These are phyloP conservation scores for Pythium folliculosum DNA, from an alignment of 352 stramenopile genomes.

Conservation along the genomic window DNA sequence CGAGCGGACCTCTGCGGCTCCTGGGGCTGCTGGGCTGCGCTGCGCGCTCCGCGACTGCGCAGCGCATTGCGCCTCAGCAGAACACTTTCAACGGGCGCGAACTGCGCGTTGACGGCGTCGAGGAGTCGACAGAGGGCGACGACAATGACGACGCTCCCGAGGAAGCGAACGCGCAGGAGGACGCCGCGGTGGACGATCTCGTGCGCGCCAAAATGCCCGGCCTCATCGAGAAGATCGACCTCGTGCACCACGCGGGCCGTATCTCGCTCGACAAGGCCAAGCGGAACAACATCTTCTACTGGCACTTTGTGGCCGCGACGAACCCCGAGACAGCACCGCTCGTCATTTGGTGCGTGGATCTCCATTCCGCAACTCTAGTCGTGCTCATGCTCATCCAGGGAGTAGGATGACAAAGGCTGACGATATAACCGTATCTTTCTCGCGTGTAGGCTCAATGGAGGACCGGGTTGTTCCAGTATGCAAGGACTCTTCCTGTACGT, in stretches of 20 bases:
- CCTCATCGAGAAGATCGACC: conserved; percentile 45
- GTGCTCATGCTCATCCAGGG: too few species aligned
- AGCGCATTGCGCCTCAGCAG: conserved; percentile 4
- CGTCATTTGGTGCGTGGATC: conserved; percentile 56
- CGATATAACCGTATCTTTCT: too few species aligned
- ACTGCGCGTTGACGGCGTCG: neutral
- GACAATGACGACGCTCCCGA: neutral
- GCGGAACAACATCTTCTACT: conserved; percentile 78
- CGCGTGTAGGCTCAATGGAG: conserved; percentile 65
- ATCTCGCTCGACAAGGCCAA: conserved; percentile 52
- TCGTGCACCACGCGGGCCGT: conserved; percentile 68
- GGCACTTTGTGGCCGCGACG: conserved; percentile 63
- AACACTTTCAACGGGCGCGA: neutral
- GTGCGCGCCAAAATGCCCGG: conserved; percentile 50
- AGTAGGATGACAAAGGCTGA: too few species aligned
- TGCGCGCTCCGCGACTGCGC: conserved; percentile 1
- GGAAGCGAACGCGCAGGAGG: neutral
- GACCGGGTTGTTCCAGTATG: conserved; percentile 82
- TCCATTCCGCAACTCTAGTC: too few species aligned
- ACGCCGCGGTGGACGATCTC: conserved; percentile 34
- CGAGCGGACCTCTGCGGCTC: neutral
- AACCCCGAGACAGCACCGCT: conserved; percentile 55
- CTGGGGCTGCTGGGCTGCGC: neutral
- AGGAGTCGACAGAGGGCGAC: conserved; percentile 9
- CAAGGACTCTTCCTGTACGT: conserved; percentile 74